Percentiles rank a stretch among this genome's conserved stretches.
Evolutionary conservation across 2,329 filamentous ascomycete genomes (phyloP).

Genomic region (Botrytis tulipae): DNA sequence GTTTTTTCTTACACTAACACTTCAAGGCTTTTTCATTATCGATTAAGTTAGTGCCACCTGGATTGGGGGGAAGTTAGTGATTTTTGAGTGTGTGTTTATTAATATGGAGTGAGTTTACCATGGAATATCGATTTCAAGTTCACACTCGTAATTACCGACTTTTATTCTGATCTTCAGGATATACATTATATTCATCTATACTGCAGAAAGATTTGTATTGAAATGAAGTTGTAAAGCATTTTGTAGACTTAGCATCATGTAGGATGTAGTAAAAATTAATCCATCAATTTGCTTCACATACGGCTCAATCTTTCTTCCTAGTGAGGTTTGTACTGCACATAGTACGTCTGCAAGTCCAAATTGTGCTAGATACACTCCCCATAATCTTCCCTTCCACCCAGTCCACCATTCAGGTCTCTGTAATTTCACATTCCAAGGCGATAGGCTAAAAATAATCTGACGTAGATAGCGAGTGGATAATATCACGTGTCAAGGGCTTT

Average conservation of each 20-base stretch:
- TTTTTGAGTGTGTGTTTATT: neutral
- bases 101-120: neutral
- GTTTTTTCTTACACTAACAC: conserved; percentile 31
- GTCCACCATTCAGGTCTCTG: conserved; percentile 32
- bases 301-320: neutral
- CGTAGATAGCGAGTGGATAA: neutral
- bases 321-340: neutral
- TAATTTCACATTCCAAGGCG: conserved; percentile 1
- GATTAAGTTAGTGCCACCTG: conserved; percentile 4
- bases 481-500: neutral
- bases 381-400: neutral
- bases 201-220: neutral
- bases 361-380: neutral
- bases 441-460: conserved; percentile 16
- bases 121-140: neutral
- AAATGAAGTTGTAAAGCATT: no score
- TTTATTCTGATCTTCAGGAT: neutral
- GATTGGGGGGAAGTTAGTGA: neutral
- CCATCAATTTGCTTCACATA: neutral
- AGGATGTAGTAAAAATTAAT: neutral
- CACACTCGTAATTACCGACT: neutral
- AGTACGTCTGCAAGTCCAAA: no score
- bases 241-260: neutral
- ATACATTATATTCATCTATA: neutral
- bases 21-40: conserved; percentile 10